Evolutionary conservation across 2,329 filamentous ascomycete genomes (phyloP).

Genomic region (Exophiala sideris): DNA sequence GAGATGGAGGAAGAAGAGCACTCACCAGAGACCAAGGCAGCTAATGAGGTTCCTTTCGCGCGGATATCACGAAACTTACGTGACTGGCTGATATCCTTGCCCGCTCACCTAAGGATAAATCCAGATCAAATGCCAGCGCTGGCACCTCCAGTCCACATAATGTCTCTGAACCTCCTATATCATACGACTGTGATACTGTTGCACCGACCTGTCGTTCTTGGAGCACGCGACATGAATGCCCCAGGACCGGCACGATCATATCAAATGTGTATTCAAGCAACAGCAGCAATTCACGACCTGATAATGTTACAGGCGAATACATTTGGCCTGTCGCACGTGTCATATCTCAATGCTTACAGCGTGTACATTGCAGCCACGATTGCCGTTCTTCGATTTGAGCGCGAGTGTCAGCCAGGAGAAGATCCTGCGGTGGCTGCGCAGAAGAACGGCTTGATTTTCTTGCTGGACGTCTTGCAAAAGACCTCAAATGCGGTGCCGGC

Average conservation of each 20-base stretch:
- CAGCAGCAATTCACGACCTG: slow-evolving; percentile 28
- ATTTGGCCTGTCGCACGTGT: slow-evolving; percentile 29
- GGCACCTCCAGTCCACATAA: slow-evolving; percentile 45
- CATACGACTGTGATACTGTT: slow-evolving; percentile 53
- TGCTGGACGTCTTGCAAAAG: slow-evolving; percentile 28
- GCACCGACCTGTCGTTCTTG: slow-evolving; percentile 50
- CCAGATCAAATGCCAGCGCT: slow-evolving; percentile 29
- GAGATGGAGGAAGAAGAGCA: slow-evolving; percentile 20
- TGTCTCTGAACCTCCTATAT: slow-evolving; percentile 48
- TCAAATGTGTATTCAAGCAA: slow-evolving; percentile 27
- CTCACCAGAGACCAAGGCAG: slow-evolving; percentile 15
- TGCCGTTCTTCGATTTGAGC: slow-evolving; percentile 29
- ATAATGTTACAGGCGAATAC: slow-evolving; percentile 29
- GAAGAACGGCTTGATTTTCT: slow-evolving; percentile 23
- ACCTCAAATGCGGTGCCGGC: slow-evolving; percentile 28
- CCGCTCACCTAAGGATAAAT: slow-evolving; percentile 42
- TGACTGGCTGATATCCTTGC: slow-evolving; percentile 43
- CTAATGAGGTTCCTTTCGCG: slow-evolving; percentile 24
- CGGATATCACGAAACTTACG: slow-evolving; percentile 43
- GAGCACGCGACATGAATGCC: slow-evolving; percentile 16
- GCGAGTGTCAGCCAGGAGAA: slow-evolving; percentile 21
- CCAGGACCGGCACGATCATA: slow-evolving; percentile 22
- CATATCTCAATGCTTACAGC: slow-evolving; percentile 30
- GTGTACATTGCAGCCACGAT: slow-evolving; percentile 31
- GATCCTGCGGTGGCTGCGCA: slow-evolving; percentile 22